Percentiles rank a stretch among this genome's conserved stretches.
These are phyloP conservation scores for Citrus inodora DNA, from an alignment of 345 rosid species.

Conservation along the genomic window DNA sequence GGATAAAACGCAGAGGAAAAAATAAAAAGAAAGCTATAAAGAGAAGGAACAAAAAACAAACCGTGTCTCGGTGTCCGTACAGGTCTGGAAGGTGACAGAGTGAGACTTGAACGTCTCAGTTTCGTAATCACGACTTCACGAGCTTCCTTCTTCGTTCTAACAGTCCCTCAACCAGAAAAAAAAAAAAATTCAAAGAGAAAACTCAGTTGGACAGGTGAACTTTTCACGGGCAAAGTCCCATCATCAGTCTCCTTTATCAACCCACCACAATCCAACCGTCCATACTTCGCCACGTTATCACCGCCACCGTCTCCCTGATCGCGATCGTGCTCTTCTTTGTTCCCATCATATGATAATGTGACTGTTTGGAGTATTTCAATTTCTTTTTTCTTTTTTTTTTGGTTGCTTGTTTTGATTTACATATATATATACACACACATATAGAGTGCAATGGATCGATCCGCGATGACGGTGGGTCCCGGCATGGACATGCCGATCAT, in stretches of 20 bases:
- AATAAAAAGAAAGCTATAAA: background rate
- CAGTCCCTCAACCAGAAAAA: background rate
- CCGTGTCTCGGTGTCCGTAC: background rate
- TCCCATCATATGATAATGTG: conserved; percentile 19
- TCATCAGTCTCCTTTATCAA: conserved; percentile 31
- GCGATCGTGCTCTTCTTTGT: conserved; percentile 8
- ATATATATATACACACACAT: too few relatives aligned
- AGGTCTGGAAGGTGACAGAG: background rate
- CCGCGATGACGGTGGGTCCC: conserved; percentile 62
- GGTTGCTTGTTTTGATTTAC: background rate
- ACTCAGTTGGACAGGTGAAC: conserved; percentile 31
- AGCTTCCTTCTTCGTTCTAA: background rate
- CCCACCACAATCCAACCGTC: conserved; percentile 23
- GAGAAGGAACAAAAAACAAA: background rate
- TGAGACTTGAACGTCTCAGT: background rate
- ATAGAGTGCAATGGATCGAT: conserved; percentile 56
- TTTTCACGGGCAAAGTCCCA: conserved; percentile 43
- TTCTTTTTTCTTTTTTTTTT: background rate
- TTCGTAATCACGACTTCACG: conserved; percentile 1
- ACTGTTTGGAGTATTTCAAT: background rate
- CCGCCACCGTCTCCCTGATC: conserved; percentile 22
- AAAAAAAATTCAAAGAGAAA: background rate
- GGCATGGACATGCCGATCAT: conserved; percentile 88
- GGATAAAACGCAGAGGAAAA: background rate
- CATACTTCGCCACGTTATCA: conserved; percentile 22